Conservation (phyloP, 768 basidiomycete genomes). For the Lactarius vividus region DNA sequence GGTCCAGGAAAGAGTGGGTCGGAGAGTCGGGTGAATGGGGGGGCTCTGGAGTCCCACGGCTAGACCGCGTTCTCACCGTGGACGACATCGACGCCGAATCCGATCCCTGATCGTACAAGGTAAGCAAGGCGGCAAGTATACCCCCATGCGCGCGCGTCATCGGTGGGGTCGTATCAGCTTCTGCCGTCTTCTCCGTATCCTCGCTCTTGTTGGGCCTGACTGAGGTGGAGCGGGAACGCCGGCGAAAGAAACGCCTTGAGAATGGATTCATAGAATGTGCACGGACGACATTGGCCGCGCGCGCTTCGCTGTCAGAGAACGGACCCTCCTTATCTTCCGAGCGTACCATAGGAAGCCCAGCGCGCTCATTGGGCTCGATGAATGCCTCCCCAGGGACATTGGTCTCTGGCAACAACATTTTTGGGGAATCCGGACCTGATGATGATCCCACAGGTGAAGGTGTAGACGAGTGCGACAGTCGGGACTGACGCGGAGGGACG, state of each 20-base stretch:
- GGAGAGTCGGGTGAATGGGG: conserved; percentile 1
- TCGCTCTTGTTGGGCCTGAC: neutral
- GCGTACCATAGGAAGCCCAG: conserved; percentile 54
- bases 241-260: conserved; percentile 11
- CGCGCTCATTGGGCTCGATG: conserved; percentile 62
- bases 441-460: conserved; percentile 26
- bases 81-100: conserved; percentile 16
- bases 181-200: conserved; percentile 22
- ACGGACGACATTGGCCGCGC: conserved; percentile 45
- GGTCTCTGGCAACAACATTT: conserved; percentile 3
- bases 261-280: conserved; percentile 37
- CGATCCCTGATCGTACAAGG: conserved; percentile 52
- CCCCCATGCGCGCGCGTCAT: conserved; percentile 40
- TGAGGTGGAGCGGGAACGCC: neutral
- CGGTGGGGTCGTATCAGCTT: conserved; percentile 20
- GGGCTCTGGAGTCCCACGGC: conserved; percentile 30
- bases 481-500: conserved; percentile 12
- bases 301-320: conserved; percentile 28
- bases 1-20: conserved; percentile 16
- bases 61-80: conserved; percentile 26
- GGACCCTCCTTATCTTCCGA: conserved; percentile 28
- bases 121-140: conserved; percentile 62
- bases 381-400: conserved; percentile 51
- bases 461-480: neutral
- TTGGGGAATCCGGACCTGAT: conserved; percentile 19